Percentiles rank a stretch among this genome's conserved stretches.
Conservation (phyloP, 2,329 filamentous ascomycete genomes). For the Paecilomyces sp. region DNA sequence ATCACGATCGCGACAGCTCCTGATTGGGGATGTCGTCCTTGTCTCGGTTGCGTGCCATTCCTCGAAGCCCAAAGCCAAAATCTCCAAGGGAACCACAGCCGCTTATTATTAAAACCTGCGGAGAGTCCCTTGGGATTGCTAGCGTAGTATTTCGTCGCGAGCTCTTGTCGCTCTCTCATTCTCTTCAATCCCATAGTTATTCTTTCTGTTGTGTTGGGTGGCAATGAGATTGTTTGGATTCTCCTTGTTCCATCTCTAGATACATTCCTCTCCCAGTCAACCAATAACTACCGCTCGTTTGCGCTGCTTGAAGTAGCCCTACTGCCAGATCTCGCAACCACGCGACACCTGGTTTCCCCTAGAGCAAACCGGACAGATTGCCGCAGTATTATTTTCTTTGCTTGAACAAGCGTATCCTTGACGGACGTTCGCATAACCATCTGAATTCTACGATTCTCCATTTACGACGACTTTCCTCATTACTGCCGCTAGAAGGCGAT, state of each 20-base stretch:
- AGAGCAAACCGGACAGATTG: background rate
- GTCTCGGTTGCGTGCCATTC: background rate
- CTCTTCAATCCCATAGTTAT: background rate
- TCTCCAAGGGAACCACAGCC: background rate
- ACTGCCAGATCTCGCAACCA: background rate
- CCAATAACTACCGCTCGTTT: background rate
- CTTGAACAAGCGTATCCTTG: background rate
- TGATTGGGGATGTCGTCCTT: background rate
- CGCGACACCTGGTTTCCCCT: background rate
- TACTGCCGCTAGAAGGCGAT: background rate
- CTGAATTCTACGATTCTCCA: background rate
- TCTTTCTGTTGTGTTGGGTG: background rate
- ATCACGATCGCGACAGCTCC: background rate
- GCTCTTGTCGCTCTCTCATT: background rate
- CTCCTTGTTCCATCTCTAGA: background rate
- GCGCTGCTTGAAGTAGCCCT: background rate
- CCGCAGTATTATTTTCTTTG: background rate
- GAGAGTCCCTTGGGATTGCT: background rate
- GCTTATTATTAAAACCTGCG: background rate
- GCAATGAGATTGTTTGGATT: background rate
- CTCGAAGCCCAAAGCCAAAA: background rate
- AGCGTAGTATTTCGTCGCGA: background rate
- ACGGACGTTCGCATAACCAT: background rate
- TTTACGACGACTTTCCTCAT: background rate
- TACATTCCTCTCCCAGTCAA: background rate